These are phyloP conservation scores for Didymella arachidicola DNA, from an alignment of 2,329 filamentous ascomycete species.

Conservation along the genomic window DNA sequence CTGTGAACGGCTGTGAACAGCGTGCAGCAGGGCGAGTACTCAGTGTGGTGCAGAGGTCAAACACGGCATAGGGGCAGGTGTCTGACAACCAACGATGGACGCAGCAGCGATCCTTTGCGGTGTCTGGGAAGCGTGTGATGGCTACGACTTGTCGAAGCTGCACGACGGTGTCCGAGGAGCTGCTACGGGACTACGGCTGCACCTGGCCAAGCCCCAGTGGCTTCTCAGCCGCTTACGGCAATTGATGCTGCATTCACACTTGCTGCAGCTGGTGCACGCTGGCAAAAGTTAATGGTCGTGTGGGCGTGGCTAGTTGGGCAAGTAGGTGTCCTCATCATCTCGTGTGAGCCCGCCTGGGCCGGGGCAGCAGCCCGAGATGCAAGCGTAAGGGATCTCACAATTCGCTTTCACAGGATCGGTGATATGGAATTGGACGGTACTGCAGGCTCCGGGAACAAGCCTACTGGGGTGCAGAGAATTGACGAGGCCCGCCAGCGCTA, in stretches of 20 bases:
- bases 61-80: constrained; percentile 38
- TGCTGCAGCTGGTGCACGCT: constrained; percentile 3
- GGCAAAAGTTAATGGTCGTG: constrained; percentile 17
- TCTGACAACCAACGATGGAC: constrained; percentile 33
- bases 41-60: constrained; percentile 31
- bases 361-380: constrained; percentile 35
- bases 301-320: constrained; percentile 15
- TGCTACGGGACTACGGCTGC: constrained; percentile 11
- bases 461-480: constrained; percentile 27
- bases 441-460: constrained; percentile 18
- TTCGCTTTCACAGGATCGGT: not conserved
- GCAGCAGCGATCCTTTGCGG: constrained; percentile 25
- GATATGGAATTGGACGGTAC: constrained; percentile 7
- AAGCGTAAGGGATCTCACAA: constrained; percentile 28
- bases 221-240: constrained; percentile 33
- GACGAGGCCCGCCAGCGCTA: constrained; percentile 35
- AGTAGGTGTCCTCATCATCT: constrained; percentile 29
- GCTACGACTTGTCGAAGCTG: constrained; percentile 12
- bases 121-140: constrained; percentile 22
- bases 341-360: constrained; percentile 35
- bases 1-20: constrained; percentile 26
- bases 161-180: constrained; percentile 30
- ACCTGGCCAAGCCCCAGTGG: constrained; percentile 22
- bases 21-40: constrained; percentile 14
- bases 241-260: constrained; percentile 8